phyloP scores from a whole-genome alignment of 257 asterid species.

The Solanum etuberosum region DNA sequence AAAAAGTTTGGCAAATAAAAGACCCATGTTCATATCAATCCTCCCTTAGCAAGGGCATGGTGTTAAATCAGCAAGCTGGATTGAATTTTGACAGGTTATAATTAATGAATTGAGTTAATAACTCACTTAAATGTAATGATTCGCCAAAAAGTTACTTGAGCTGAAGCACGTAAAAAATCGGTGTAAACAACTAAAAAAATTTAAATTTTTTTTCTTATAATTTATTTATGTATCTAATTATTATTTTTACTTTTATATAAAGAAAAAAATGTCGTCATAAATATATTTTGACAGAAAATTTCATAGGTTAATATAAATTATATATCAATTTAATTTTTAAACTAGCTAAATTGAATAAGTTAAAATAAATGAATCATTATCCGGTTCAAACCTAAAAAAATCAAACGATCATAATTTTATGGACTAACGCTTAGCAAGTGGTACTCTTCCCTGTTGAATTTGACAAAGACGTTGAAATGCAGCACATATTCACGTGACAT shows the following conservation, averaged over 20 bases:
- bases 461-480: background rate
- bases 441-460: background rate
- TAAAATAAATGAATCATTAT: background rate
- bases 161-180: fast-evolving
- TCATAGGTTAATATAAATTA: background rate
- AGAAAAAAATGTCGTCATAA: background rate
- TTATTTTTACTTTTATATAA: too few species aligned
- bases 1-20: background rate
- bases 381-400: fast-evolving
- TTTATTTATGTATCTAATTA: background rate
- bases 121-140: fast-evolving
- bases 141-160: background rate
- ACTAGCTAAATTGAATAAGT: background rate
- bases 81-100: background rate
- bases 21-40: background rate
- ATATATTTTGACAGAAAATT: background rate
- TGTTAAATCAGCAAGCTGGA: background rate
- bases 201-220: background rate
- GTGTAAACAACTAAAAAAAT: too few species aligned
- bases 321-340: background rate
- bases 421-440: background rate
- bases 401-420: background rate
- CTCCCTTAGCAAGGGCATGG: background rate
- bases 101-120: background rate
- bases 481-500: background rate